A percentile compares a stretch with the other conserved stretches of the same genome.
Evolutionary conservation across 2,329 filamentous ascomycete genomes (phyloP).

Genomic region (Penicillium sp.): DNA sequence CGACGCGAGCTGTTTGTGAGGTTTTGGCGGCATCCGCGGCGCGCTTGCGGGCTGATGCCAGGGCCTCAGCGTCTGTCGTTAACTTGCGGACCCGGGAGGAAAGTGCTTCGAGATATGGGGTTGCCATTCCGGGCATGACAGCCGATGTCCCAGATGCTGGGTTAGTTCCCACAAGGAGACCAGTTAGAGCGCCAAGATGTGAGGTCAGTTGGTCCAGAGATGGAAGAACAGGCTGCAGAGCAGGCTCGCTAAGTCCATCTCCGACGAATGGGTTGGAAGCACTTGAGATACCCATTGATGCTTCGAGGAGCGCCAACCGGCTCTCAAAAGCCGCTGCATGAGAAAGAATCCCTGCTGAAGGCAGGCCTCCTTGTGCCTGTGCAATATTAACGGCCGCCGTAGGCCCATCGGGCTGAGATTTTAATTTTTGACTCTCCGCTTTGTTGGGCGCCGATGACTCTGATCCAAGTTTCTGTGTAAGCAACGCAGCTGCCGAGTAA

Average conservation of each 20-base stretch:
- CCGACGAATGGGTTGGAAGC: constrained; percentile 58
- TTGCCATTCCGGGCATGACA: constrained; percentile 33
- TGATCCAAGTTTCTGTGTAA: constrained; percentile 36
- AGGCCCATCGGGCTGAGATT: constrained; percentile 2
- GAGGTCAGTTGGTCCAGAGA: constrained; percentile 77
- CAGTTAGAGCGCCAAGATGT: constrained; percentile 72
- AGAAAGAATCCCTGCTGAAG: constrained; percentile 59
- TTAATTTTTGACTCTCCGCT: constrained; percentile 1
- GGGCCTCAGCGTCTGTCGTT: constrained; percentile 45
- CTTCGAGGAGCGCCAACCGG: constrained; percentile 75
- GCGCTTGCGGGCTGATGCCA: constrained; percentile 44
- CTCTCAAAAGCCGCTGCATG: constrained; percentile 86
- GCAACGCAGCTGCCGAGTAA: constrained; percentile 34
- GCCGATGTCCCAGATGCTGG: constrained; percentile 27
- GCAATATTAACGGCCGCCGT: constrained; percentile 12
- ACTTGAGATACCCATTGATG: constrained; percentile 73
- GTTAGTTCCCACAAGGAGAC: constrained; percentile 39
- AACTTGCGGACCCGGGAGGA: constrained; percentile 45
- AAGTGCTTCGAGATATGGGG: constrained; percentile 45
- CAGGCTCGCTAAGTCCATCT: constrained; percentile 51
- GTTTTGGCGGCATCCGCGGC: constrained; percentile 45
- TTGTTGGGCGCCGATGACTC: constrained; percentile 3
- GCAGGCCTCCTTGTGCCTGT: constrained; percentile 5
- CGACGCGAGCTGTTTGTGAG: constrained; percentile 40
- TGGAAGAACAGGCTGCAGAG: constrained; percentile 69